These are phyloP conservation scores for Pseudoscleropodium purum DNA, from an alignment of 225 moss, liverwort and hornwort species.

Conservation along the genomic window DNA sequence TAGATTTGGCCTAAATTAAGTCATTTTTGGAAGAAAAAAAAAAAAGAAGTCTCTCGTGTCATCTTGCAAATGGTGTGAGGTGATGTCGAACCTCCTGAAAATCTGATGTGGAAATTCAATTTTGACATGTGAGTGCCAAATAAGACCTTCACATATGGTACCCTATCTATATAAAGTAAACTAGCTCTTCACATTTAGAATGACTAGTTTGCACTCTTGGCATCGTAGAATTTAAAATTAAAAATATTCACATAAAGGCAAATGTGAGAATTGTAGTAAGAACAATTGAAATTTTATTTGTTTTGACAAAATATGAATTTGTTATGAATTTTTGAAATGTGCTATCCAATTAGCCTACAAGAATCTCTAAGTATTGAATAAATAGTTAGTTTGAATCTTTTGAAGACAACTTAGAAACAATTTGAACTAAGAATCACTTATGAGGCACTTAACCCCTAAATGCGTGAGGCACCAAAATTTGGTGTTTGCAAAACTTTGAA, in stretches of 20 bases:
- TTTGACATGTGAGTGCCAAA: rapidly evolving
- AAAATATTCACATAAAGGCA: background rate
- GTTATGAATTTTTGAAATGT: no score
- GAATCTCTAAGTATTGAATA: no score
- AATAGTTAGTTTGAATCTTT: no score
- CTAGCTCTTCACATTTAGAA: rapidly evolving
- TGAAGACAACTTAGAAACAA: no score
- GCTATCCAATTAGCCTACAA: no score
- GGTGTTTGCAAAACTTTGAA: no score
- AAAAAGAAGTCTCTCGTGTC: no score
- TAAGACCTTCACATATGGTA: rapidly evolving
- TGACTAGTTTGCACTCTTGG: background rate
- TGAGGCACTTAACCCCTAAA: no score
- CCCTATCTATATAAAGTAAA: background rate
- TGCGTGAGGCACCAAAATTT: no score
- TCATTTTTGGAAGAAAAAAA: background rate
- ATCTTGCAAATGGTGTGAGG: background rate
- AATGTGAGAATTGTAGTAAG: background rate
- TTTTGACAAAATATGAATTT: background rate
- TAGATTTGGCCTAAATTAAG: background rate
- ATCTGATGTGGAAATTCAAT: background rate
- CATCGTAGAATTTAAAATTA: background rate
- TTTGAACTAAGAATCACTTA: no score
- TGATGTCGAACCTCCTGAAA: rapidly evolving
- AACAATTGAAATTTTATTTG: background rate